phyloP scores from a whole-genome alignment of 2,329 filamentous ascomycete genomes.

The Didymosphaeria variabile region DNA sequence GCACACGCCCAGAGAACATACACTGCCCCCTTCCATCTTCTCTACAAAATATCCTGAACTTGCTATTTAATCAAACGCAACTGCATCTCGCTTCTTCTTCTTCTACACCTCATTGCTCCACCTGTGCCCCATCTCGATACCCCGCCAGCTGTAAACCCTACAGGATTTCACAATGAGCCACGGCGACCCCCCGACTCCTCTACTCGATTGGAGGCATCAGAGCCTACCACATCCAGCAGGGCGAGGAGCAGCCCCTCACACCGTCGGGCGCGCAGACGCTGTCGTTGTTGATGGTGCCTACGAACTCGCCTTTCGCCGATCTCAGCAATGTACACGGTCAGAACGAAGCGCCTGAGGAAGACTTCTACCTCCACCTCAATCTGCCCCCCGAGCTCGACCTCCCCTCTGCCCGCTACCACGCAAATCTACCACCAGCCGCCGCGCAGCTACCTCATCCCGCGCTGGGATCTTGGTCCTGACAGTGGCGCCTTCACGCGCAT shows the following conservation, averaged over 20 bases:
- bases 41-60: constrained; percentile 1
- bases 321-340: constrained; percentile 65
- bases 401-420: constrained; percentile 90
- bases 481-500: constrained; percentile 92
- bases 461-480: constrained; percentile 91
- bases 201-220: constrained; percentile 80
- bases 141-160: constrained; percentile 15
- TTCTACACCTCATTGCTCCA: background rate
- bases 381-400: constrained; percentile 94
- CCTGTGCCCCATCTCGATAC: constrained; percentile 7
- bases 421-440: constrained; percentile 98
- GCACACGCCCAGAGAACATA: constrained; percentile 15
- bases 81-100: background rate
- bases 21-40: constrained; percentile 15
- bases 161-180: constrained; percentile 57
- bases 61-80: constrained; percentile 16
- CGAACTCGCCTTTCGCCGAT: constrained; percentile 73
- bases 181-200: constrained; percentile 64
- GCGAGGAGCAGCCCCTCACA: constrained; percentile 83
- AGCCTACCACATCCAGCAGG: constrained; percentile 90
- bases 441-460: constrained; percentile 89
- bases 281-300: constrained; percentile 95
- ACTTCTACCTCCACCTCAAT: constrained; percentile 97
- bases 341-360: constrained; percentile 67
- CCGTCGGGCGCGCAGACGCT: constrained; percentile 88